These are phyloP conservation scores for Potentilla sterilis DNA, from an alignment of 306 rosid genomes.

Conservation along the genomic window DNA sequence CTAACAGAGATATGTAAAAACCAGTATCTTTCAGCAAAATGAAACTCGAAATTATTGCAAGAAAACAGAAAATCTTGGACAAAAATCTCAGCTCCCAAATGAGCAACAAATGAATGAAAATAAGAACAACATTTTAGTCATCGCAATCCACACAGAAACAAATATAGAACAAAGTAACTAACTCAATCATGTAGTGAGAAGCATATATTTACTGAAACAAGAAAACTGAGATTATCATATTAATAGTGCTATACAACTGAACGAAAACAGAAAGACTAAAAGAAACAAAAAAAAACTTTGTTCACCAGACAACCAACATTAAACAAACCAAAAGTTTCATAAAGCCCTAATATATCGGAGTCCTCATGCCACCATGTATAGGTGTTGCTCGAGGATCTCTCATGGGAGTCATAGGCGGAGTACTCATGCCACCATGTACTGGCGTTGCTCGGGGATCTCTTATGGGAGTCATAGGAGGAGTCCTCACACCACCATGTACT, in stretches of 20 bases:
- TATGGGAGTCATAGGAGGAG: background rate
- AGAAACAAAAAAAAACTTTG: background rate
- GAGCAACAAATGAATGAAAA: no score
- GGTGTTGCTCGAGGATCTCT: constrained; percentile 5
- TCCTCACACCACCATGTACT: background rate
- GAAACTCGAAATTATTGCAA: no score
- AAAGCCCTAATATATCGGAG: background rate
- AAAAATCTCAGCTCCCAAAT: no score
- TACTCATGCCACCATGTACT: background rate
- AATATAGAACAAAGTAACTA: no score
- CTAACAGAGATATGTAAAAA: no score
- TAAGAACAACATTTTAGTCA: no score
- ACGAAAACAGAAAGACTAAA: background rate
- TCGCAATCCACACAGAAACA: no score
- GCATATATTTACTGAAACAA: no score
- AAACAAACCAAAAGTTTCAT: background rate
- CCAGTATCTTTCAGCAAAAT: no score
- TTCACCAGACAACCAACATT: background rate
- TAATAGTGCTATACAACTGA: background rate
- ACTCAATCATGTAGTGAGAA: no score
- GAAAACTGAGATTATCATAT: no score
- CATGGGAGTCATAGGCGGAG: background rate
- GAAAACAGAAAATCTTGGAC: no score
- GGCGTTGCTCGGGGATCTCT: constrained; percentile 7
- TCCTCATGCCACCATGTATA: background rate